Base-by-base conservation (phyloP, 2,329 filamentous ascomycete genomes). In the Camptophora hylomeconis region DNA sequence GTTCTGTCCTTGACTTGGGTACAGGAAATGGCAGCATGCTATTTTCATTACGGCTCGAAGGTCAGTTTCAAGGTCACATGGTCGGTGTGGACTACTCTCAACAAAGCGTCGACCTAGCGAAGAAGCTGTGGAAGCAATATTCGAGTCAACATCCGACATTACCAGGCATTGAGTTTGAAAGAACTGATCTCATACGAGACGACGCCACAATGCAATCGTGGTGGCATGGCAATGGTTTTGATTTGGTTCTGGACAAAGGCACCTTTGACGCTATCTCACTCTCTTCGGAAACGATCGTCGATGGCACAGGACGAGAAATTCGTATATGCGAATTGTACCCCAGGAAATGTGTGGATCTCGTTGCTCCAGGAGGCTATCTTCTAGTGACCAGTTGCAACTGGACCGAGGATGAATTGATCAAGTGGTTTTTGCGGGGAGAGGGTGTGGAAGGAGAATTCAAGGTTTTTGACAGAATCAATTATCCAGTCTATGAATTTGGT, bases 371-470 rank as follows among this genome's bases (percentile, higher is more conserved):
- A 2, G 82, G 82, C 0, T 62, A 82, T 14, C 69, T 95, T 44
- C 56, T 94, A 35, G 72, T 98, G 30, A 95, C 89, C 31, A 94
- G 84, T 54, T 98, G 89, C 53, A 98, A 98, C 57, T 98, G 89
- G 89, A 95, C 87, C 1, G 84, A 89, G 59, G 69, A 74, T 21
- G 89, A 98, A 61, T 57, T 98, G 45, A 62, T 67, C 36, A 58
- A 57, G 10, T 95, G 87, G 84, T 89, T 95, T 50, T 72, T 67
- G 28, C 22, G 51, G 26, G 44, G 49, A 18, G 44, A 31, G 3
- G 44, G 29, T n/a, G 44, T 44, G 14, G 49, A 48, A 48, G 60
- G 13, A 12, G 17, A 19, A 27, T 64, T 92, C 42, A 60, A 61
- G 36, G 69, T 74, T 32, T 74, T 70, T 30, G 75, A 70, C 1